Evolutionary conservation across 345 rosid genomes (phyloP).

Genomic region (Kandelia obovata): DNA sequence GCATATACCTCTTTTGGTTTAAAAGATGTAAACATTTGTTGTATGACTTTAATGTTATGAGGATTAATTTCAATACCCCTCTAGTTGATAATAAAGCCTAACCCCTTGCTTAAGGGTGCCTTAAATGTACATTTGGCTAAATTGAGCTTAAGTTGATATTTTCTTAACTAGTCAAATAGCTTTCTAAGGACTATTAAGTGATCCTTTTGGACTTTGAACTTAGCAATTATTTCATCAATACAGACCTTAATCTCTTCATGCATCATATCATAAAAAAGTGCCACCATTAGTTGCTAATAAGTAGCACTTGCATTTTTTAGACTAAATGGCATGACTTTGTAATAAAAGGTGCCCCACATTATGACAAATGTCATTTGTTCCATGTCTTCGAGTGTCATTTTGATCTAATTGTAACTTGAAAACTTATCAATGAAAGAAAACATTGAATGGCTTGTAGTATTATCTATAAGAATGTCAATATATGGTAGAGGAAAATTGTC

Average conservation of each 20-base stretch:
- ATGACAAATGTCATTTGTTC: neutral
- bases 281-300: too few relatives aligned
- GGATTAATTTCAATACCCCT: neutral
- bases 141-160: neutral
- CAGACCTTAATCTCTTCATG: too few relatives aligned
- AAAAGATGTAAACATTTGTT: too few relatives aligned
- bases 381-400: neutral
- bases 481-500: neutral
- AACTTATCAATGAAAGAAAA: neutral
- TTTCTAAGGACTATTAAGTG: neutral
- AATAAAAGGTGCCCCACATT: neutral
- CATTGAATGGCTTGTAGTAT: rapidly evolving
- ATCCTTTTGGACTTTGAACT: too few relatives aligned
- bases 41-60: neutral
- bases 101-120: neutral
- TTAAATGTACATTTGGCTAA: neutral
- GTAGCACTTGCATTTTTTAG: neutral
- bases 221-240: too few relatives aligned
- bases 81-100: neutral
- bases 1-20: too few relatives aligned
- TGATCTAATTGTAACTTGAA: neutral
- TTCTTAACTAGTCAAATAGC: neutral
- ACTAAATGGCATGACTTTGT: neutral
- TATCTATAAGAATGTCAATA: neutral
- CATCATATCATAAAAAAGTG: too few relatives aligned